phyloP scores from a whole-genome alignment of 257 asterid species.

The Petunia axillaris region DNA sequence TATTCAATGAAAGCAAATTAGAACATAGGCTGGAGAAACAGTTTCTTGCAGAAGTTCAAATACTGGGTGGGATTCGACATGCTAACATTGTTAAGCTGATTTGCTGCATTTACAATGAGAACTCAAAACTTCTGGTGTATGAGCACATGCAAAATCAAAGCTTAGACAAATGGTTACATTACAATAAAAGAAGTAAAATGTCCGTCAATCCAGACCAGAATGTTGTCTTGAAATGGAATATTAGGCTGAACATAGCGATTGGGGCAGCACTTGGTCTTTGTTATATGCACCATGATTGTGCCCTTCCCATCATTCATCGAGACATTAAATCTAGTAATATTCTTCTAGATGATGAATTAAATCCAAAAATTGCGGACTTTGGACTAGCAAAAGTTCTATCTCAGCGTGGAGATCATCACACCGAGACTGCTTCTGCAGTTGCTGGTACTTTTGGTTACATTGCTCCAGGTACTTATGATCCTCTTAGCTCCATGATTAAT shows the following conservation, averaged over 20 bases:
- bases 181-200: conserved; percentile 39
- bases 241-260: conserved; percentile 49
- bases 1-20: conserved; percentile 41
- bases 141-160: conserved; percentile 62
- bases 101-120: conserved; percentile 55
- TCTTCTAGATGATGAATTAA: conserved; percentile 48
- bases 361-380: conserved; percentile 55
- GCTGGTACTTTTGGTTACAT: conserved; percentile 68
- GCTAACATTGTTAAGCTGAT: conserved; percentile 58
- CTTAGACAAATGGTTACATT: conserved; percentile 56
- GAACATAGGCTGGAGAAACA: conserved; percentile 48
- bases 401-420: conserved; percentile 17
- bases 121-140: conserved; percentile 52
- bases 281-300: conserved; percentile 66
- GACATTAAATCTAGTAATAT: conserved; percentile 61
- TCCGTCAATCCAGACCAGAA: conserved; percentile 4
- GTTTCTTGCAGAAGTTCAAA: conserved; percentile 52
- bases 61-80: conserved; percentile 56
- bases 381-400: conserved; percentile 49
- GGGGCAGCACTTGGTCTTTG: conserved; percentile 63
- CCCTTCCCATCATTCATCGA: conserved; percentile 49
- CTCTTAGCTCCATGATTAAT: not conserved
- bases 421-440: conserved; percentile 49
- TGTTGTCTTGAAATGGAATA: conserved; percentile 49
- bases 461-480: conserved; percentile 51